Percentiles rank a stretch among this genome's conserved stretches.
phyloP scores from a whole-genome alignment of 495 filamentous ascomycete species.

The Aspergillus sclerotioniger region DNA sequence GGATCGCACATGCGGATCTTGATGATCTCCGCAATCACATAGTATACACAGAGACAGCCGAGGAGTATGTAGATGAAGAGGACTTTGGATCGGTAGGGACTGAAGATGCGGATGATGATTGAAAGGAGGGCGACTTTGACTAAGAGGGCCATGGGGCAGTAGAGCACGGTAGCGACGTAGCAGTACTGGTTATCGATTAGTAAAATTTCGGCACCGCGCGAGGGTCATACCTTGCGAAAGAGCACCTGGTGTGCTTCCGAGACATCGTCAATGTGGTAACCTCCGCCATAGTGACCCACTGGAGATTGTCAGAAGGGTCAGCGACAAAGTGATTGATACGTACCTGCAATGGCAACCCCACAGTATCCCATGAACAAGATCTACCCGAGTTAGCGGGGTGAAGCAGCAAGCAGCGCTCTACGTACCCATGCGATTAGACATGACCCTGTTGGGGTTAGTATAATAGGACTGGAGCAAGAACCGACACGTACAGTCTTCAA shows the following conservation, averaged over 20 bases:
- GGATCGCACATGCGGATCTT: slow-evolving; percentile 42
- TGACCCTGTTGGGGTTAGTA: slow-evolving; percentile 21
- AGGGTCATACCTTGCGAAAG: slow-evolving; percentile 34
- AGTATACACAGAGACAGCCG: slow-evolving; percentile 38
- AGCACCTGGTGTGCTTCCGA: slow-evolving; percentile 13
- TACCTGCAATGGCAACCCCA: slow-evolving; percentile 34
- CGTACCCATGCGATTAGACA: slow-evolving; percentile 38
- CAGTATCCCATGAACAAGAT: slow-evolving; percentile 42
- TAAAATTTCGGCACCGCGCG: too few relatives aligned
- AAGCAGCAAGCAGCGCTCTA: not conserved
- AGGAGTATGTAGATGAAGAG: slow-evolving; percentile 46
- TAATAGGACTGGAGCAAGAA: slow-evolving; percentile 5
- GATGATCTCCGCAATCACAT: slow-evolving; percentile 31
- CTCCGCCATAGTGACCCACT: slow-evolving; percentile 42
- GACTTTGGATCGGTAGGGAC: slow-evolving; percentile 38
- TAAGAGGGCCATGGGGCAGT: slow-evolving; percentile 48
- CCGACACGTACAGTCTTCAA: slow-evolving; percentile 50
- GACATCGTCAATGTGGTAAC: slow-evolving; percentile 32
- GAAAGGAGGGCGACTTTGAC: slow-evolving; percentile 48
- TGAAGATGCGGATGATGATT: slow-evolving; percentile 48
- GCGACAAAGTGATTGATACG: slow-evolving; percentile 5
- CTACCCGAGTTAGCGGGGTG: slow-evolving; percentile 12
- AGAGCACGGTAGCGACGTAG: slow-evolving; percentile 44
- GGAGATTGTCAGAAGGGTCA: slow-evolving; percentile 9
- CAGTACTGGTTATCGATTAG: slow-evolving; percentile 24